phyloP scores from a whole-genome alignment of 805 yeast species.

The Ogataea polymorpha region DNA sequence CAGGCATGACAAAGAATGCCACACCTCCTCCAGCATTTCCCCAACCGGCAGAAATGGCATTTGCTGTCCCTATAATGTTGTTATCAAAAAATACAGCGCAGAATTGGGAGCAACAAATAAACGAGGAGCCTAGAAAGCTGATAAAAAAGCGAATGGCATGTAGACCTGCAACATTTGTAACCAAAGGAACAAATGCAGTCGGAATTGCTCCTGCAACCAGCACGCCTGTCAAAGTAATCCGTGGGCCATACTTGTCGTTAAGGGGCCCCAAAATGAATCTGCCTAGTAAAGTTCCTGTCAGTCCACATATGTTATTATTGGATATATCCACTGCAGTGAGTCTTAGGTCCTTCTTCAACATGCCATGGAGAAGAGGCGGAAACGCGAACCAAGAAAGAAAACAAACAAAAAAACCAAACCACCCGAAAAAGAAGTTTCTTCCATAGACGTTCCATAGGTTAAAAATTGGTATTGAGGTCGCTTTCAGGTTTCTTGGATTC shows the following conservation, averaged over 20 bases:
- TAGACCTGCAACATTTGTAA: conserved; percentile 42
- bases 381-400: conserved; percentile 34
- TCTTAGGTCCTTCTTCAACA: conserved; percentile 24
- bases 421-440: conserved; percentile 27
- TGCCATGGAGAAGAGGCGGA: conserved; percentile 29
- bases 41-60: conserved; percentile 33
- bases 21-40: conserved; percentile 36
- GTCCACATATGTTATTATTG: conserved; percentile 32
- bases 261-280: conserved; percentile 30
- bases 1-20: conserved; percentile 34
- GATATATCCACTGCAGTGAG: conserved; percentile 27
- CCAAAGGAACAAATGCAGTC: conserved; percentile 31
- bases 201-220: conserved; percentile 29
- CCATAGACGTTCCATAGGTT: conserved; percentile 26
- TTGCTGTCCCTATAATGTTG: conserved; percentile 31
- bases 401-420: conserved; percentile 32
- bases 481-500: conserved; percentile 28
- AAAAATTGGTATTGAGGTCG: conserved; percentile 27
- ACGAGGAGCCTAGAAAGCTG: conserved; percentile 33
- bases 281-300: conserved; percentile 29
- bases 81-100: conserved; percentile 30
- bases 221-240: conserved; percentile 27
- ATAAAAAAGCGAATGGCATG: conserved; percentile 57
- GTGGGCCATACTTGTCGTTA: conserved; percentile 31
- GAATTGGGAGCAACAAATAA: conserved; percentile 32